phyloP scores from a whole-genome alignment of 2,329 filamentous ascomycete genomes.

The Pyricularia pennisetigena region DNA sequence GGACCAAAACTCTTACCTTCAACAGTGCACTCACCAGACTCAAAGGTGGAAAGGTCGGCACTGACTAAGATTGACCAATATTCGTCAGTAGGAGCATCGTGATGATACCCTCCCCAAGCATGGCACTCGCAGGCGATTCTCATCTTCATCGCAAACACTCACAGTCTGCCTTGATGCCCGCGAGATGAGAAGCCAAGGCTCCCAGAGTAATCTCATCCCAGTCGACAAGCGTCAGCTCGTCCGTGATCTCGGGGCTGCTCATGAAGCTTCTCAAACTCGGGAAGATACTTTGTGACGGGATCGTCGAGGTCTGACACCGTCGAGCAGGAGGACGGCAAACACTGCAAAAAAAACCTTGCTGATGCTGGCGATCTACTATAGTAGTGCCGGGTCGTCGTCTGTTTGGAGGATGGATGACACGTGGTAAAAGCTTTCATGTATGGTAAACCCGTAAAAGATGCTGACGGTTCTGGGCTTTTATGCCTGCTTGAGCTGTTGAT shows the following conservation, averaged over 20 bases:
- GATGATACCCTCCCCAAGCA: too few species aligned
- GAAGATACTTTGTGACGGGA: constrained; percentile 34
- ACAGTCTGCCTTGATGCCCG: constrained; percentile 1
- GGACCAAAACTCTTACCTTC: background rate
- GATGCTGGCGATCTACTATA: constrained; percentile 26
- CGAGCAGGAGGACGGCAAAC: constrained; percentile 20
- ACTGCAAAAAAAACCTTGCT: constrained; percentile 22
- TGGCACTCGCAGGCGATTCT: background rate
- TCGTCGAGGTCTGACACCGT: constrained; percentile 25
- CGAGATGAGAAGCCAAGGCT: background rate
- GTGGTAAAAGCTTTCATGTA: too few species aligned
- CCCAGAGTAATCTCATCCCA: background rate
- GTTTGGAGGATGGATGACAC: too few species aligned
- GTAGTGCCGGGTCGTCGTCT: too few species aligned
- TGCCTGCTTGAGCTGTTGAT: too few species aligned
- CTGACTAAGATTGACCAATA: background rate
- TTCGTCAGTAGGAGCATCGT: background rate
- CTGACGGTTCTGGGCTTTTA: too few species aligned
- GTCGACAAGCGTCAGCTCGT: background rate
- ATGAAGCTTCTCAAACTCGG: constrained; percentile 18
- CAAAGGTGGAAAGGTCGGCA: background rate
- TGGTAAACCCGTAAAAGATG: too few species aligned
- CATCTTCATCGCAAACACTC: background rate
- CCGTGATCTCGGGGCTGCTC: background rate
- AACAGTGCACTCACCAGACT: background rate